These are phyloP conservation scores for Acacia concinna DNA, from an alignment of 331 rosid genomes.

Conservation along the genomic window DNA sequence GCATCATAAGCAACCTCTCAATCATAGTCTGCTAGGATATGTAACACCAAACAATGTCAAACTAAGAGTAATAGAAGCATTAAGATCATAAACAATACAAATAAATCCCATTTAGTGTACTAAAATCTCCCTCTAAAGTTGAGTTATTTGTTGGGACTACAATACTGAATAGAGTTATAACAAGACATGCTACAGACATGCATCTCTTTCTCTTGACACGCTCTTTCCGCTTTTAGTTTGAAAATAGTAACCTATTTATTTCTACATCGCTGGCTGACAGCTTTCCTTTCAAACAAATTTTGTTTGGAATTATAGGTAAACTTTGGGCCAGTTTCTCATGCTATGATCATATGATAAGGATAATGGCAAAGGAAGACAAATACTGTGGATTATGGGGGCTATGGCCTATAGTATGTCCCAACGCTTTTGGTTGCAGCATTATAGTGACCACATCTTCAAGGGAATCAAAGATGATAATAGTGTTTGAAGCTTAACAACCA, in stretches of 20 bases:
- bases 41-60: conserved; percentile 24
- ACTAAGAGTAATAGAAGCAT: conserved; percentile 24
- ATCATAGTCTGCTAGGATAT: conserved; percentile 61
- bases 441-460: neutral
- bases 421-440: neutral
- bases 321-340: neutral
- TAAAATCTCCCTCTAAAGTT: neutral
- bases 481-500: neutral
- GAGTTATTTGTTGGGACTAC: neutral
- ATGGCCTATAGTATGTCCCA: neutral
- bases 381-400: neutral
- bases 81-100: conserved; percentile 9
- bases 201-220: neutral
- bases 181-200: neutral
- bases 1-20: conserved; percentile 68
- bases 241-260: neutral
- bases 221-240: neutral
- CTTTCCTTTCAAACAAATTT: neutral
- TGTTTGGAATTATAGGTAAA: neutral
- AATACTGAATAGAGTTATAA: neutral
- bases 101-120: neutral
- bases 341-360: neutral
- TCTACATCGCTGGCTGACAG: neutral
- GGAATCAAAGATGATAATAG: neutral
- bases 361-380: neutral